Evolutionary conservation across 495 filamentous ascomycete species (phyloP).

Genomic region (Penicillium cataractarum): DNA sequence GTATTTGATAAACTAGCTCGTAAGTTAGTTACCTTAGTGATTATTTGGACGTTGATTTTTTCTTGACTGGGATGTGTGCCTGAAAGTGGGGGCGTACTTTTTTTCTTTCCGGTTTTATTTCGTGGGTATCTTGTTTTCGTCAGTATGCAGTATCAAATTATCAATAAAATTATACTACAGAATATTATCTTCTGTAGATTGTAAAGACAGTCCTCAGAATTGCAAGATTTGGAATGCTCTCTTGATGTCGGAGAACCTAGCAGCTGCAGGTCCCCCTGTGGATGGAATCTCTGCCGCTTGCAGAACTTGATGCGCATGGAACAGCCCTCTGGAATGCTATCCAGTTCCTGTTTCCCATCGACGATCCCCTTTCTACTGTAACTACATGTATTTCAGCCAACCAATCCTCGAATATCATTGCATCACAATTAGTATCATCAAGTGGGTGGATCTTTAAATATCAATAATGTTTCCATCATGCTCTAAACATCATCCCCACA

Average conservation of each 20-base stretch:
- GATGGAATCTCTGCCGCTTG: conserved; percentile 1
- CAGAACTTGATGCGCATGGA: not conserved
- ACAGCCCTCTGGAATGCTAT: not conserved
- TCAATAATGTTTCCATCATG: not conserved
- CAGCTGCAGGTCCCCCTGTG: not conserved
- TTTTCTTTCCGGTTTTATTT: not conserved
- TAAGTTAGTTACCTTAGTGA: no score
- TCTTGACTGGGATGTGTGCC: not conserved
- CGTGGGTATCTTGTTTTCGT: not conserved
- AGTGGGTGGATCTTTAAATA: no score
- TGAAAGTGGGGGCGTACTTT: not conserved
- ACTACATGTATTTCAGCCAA: not conserved
- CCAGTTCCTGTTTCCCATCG: not conserved
- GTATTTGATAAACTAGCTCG: no score
- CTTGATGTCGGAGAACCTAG: not conserved
- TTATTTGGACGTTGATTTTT: no score
- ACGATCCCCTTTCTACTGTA: not conserved
- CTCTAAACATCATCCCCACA: not conserved
- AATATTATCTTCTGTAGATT: not conserved
- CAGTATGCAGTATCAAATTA: no score
- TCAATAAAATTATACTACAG: no score
- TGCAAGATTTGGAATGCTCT: no score
- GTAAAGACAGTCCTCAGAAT: not conserved
- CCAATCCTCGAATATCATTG: not conserved
- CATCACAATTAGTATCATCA: no score